Base-by-base conservation (phyloP, 257 asterid species). In the Jacaranda mimosifolia region DNA sequence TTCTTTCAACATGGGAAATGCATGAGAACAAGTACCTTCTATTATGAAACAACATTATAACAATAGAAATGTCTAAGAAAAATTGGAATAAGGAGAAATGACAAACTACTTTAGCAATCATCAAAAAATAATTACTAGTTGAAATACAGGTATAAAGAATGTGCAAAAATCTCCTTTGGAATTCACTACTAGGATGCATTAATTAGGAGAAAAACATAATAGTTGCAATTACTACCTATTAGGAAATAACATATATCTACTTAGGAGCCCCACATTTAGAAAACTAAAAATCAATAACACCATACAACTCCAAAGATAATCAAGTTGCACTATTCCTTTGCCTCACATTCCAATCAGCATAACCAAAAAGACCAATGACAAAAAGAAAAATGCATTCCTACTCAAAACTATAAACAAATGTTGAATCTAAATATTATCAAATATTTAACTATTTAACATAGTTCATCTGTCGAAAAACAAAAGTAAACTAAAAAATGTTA, bases 91-190 rank as follows among this genome's bases (percentile, higher is more conserved):
- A 75, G 36, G 46, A 9, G 48, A 18, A 63, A 46, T 8, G 17
- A 67, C 8, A 49, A 38, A 74, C 72, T 49, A 74, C 45, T 35
- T 64, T 62, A n/a, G 51, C 62, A 19, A 51, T 17, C 72, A 38
- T 35, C 35, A 74, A 1, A 43, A 60, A 51, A 11, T 4, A 9
- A 14, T 40, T 7, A 40, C 14, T 35, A 26, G 12, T 60, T 45
- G 5, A 4, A 45, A 57, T 17, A 26, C 17, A 57, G 46, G 57
- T 40, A 36, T 42, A 64, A 72, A 0, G 4, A 52, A 43, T 70
- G 32, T 5, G 43, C 52, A 42, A 72, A 4, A 26, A 64, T 55
- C 56, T 68, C n/a, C 63, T 45, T 12, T 10, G 55, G 7, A 67
- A 15, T 45, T 36, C 70, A 64, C 63, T 7, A 58, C 32, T 4